phyloP scores from a whole-genome alignment of 768 basidiomycete genomes.

The Leccinellum albellum region DNA sequence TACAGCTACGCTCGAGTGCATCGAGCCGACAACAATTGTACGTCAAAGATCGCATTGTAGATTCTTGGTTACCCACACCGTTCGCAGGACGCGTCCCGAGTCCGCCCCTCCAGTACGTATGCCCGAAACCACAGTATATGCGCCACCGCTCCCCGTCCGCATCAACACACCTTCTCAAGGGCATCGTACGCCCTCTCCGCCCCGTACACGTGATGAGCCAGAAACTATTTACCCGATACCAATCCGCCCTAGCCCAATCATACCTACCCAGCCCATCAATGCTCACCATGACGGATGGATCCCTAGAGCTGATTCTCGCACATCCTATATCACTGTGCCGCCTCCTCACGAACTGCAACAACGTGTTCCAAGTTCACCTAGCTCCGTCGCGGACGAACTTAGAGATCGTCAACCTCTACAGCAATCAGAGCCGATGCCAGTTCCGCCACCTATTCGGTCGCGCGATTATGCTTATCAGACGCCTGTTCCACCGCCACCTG shows the following conservation, averaged over 20 bases:
- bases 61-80: slow-evolving; percentile 10
- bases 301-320: slow-evolving; percentile 26
- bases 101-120: slow-evolving; percentile 27
- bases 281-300: slow-evolving; percentile 28
- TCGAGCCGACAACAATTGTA: slow-evolving; percentile 22
- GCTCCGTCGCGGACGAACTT: slow-evolving; percentile 11
- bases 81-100: slow-evolving; percentile 24
- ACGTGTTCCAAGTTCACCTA: slow-evolving; percentile 14
- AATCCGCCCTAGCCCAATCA: slow-evolving; percentile 20
- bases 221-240: slow-evolving; percentile 29
- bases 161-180: slow-evolving; percentile 21
- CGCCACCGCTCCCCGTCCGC: slow-evolving; percentile 20
- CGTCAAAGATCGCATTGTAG: slow-evolving; percentile 11
- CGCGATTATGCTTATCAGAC: slow-evolving; percentile 31
- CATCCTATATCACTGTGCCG: slow-evolving; percentile 21
- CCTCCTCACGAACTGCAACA: slow-evolving; percentile 19
- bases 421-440: slow-evolving; percentile 10
- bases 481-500: slow-evolving; percentile 5
- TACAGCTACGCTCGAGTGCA: slow-evolving; percentile 13
- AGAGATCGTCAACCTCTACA: slow-evolving; percentile 11
- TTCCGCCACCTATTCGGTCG: slow-evolving; percentile 23
- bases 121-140: slow-evolving; percentile 10
- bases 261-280: slow-evolving; percentile 4
- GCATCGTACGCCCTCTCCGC: slow-evolving; percentile 8
- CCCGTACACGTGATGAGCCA: slow-evolving; percentile 11